Percentiles rank a stretch among this genome's conserved stretches.
phyloP scores from a whole-genome alignment of 306 rosid genomes.

The Purshia tridentata region DNA sequence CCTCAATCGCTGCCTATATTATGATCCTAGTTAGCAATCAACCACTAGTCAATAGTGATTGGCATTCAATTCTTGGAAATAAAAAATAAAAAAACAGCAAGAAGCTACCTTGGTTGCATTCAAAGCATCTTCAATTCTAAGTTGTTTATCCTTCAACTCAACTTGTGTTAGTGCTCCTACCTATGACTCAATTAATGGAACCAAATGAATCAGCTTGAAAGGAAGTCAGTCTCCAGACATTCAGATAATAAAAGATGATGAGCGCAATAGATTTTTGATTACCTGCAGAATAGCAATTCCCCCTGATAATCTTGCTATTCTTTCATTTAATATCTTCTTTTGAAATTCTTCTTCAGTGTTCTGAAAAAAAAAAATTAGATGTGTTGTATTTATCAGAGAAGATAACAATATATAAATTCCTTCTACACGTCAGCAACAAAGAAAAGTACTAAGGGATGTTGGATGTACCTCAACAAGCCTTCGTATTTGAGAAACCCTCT shows the following conservation, averaged over 20 bases:
- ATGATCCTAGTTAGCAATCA: constrained; percentile 28
- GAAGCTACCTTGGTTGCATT: constrained; percentile 76
- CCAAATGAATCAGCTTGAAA: constrained; percentile 24
- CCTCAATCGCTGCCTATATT: constrained; percentile 87
- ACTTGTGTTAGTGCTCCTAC: constrained; percentile 97
- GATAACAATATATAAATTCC: constrained; percentile 1
- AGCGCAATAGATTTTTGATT: constrained; percentile 18
- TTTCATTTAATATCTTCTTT: constrained; percentile 76
- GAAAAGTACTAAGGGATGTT: constrained; percentile 23
- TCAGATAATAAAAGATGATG: constrained; percentile 5
- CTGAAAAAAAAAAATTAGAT: constrained; percentile 44
- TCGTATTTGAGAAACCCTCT: constrained; percentile 65
- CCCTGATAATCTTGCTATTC: constrained; percentile 86
- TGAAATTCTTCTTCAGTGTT: constrained; percentile 75
- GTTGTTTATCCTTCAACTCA: constrained; percentile 88
- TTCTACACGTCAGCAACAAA: constrained; percentile 7
- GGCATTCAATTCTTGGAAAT: constrained; percentile 16
- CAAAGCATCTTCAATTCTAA: constrained; percentile 87
- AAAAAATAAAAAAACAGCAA: constrained; percentile 25
- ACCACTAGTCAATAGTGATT: neutral
- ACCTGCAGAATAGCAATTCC: constrained; percentile 91
- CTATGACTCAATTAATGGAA: constrained; percentile 41
- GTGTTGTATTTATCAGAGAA: constrained; percentile 4
- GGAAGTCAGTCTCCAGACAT: constrained; percentile 14
- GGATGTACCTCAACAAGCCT: constrained; percentile 65